Evolutionary conservation across 1,284 basidiomycete species (phyloP).

Genomic region (Tetrapyrgos nigripes): DNA sequence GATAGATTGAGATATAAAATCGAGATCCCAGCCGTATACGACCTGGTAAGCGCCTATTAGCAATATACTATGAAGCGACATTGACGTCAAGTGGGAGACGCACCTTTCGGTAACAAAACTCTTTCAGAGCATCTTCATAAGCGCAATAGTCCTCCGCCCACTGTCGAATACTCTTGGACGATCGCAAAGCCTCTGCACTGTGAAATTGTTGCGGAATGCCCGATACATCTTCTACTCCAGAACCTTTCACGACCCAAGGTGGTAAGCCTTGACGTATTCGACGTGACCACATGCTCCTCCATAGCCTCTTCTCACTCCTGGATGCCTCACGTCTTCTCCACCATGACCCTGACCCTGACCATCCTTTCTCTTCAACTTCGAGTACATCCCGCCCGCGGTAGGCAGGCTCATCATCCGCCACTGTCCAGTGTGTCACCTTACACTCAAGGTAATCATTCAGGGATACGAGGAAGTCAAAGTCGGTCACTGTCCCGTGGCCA

Average conservation of each 20-base stretch:
- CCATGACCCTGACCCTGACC: no score
- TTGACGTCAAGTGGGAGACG: neutral
- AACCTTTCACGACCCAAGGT: conserved; percentile 17
- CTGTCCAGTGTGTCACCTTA: conserved; percentile 54
- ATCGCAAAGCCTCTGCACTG: conserved; percentile 19
- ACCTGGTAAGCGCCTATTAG: conserved; percentile 34
- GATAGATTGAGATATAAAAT: conserved; percentile 39
- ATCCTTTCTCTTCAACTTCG: conserved; percentile 45
- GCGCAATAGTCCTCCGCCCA: conserved; percentile 79
- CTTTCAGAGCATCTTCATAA: conserved; percentile 65
- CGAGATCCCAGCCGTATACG: conserved; percentile 69
- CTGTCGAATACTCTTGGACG: conserved; percentile 60
- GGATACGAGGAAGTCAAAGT: conserved; percentile 73
- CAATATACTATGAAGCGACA: neutral
- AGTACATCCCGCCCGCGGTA: conserved; percentile 61
- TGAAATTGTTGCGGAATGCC: neutral
- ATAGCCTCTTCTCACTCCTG: neutral
- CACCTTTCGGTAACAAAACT: conserved; percentile 66
- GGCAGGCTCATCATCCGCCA: conserved; percentile 55
- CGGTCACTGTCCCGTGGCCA: conserved; percentile 59
- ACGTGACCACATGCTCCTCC: neutral
- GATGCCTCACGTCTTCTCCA: neutral
- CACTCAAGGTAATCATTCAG: conserved; percentile 41
- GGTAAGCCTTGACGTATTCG: conserved; percentile 28
- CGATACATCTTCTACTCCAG: neutral